phyloP scores from a whole-genome alignment of 257 asterid species.

The Voacanga thouarsii region DNA sequence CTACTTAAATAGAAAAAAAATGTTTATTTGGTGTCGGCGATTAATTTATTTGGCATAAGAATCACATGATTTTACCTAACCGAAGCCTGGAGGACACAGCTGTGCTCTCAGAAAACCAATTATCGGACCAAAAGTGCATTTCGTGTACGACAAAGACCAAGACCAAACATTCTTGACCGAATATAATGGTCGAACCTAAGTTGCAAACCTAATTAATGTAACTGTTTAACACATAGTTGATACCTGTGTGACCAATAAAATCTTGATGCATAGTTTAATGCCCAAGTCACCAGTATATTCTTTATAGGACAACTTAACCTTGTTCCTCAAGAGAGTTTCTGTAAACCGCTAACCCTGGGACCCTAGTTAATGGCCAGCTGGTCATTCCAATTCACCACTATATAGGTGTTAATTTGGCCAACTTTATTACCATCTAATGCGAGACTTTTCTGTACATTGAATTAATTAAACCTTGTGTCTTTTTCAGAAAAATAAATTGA shows the following conservation, averaged over 20 bases:
- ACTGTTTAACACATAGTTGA: neutral
- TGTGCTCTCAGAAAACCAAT: neutral
- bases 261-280: neutral
- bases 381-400: too few species aligned
- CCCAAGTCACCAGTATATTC: neutral
- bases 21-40: too few species aligned
- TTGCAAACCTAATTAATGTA: slow-evolving; percentile 41
- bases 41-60: neutral
- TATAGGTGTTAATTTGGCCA: too few species aligned
- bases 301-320: neutral
- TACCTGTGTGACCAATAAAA: neutral
- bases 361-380: too few species aligned
- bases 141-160: slow-evolving; percentile 25
- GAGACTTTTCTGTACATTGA: too few species aligned
- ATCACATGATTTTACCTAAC: neutral
- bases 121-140: slow-evolving; percentile 1
- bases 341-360: neutral
- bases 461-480: too few species aligned
- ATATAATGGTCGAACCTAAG: slow-evolving; percentile 17
- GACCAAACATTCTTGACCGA: slow-evolving; percentile 38
- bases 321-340: too few species aligned
- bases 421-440: too few species aligned
- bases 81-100: neutral
- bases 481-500: too few species aligned
- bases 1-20: too few species aligned